Evolutionary conservation across 352 stramenopile genomes (phyloP), one percentile per base, ranked within the genome.

Genomic region (Lagenidium giganteum): DNA sequence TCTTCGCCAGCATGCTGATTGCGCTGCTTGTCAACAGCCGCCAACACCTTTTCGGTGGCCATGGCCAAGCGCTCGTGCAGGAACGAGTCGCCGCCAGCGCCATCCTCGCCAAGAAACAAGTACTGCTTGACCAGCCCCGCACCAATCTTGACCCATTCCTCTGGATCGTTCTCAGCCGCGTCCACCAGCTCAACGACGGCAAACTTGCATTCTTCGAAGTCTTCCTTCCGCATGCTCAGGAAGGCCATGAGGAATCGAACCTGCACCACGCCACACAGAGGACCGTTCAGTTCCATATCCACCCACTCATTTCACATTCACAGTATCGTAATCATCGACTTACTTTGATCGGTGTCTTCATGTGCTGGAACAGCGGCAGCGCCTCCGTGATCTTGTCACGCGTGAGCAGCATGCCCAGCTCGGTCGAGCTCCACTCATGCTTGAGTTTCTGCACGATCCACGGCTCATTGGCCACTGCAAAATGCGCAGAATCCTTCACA

Each of bases 381-480:
- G 69, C 70, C 39, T 90, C 75, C 3, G 61, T 48, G 32, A 90
- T 53, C 42, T 78, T 80, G 13, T 79, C 61, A 8, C 62, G 54
- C 30, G 78, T 83, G 33, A 90, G 54, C 37, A 87, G 57, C 20
- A 47, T 47, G 7, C 78, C 78, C 5, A 91, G 65, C 23, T 88
- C 78, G 40, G 64, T 65, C 13, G 78, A 83, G 32, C 73, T 88
- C 78, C 78, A 91, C 42, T 91, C 75, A 29, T 65, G 50, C 43
- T 71, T 75, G 28, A 91, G 68, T 55, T 88, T 87, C 48, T 84
- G 75, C 51, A 83, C 57, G 41, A 91, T 58, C 78, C 78, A 91
- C 34, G 67, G 49, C 48, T 88, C 73, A 16, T 30, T 35, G 13
- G 36, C 29, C 14, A n/a, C n/a, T n/a, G n/a, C n/a, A n/a, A n/a